Percentiles rank a stretch among this genome's conserved stretches.
Evolutionary conservation across 441 rosid genomes (phyloP).

Genomic region (Adansonia rubrostipa): DNA sequence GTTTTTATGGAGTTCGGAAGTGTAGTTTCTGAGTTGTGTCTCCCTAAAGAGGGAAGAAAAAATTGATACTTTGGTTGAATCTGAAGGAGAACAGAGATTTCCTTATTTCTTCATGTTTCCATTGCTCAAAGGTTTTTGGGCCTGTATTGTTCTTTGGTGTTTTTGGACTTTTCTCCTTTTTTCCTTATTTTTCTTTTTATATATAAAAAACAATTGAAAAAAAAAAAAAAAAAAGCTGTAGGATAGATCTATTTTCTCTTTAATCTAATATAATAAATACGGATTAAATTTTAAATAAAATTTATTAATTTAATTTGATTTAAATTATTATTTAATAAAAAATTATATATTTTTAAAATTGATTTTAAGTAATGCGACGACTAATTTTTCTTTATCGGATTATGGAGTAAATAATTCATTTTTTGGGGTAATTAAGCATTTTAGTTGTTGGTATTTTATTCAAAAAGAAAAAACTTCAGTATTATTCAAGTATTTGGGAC

Average conservation of each 20-base stretch:
- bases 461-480: background rate
- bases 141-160: slow-evolving; percentile 22
- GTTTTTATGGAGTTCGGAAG: slow-evolving; percentile 12
- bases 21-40: slow-evolving; percentile 9
- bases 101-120: slow-evolving; percentile 30
- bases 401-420: background rate
- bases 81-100: slow-evolving; percentile 36
- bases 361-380: too few species aligned
- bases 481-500: slow-evolving; percentile 14
- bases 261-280: too few species aligned
- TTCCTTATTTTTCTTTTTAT: slow-evolving; percentile 19
- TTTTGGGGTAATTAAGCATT: background rate
- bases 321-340: too few species aligned
- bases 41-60: slow-evolving; percentile 26
- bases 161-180: slow-evolving; percentile 13
- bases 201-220: slow-evolving; percentile 23
- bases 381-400: background rate
- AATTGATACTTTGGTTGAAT: slow-evolving; percentile 44
- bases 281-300: too few species aligned
- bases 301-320: too few species aligned
- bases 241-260: slow-evolving; percentile 24
- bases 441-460: background rate
- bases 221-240: background rate
- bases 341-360: too few species aligned
- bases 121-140: slow-evolving; percentile 19